phyloP scores from a whole-genome alignment of 192 early-diverging fungal genomes.

The Backusella sp. region DNA sequence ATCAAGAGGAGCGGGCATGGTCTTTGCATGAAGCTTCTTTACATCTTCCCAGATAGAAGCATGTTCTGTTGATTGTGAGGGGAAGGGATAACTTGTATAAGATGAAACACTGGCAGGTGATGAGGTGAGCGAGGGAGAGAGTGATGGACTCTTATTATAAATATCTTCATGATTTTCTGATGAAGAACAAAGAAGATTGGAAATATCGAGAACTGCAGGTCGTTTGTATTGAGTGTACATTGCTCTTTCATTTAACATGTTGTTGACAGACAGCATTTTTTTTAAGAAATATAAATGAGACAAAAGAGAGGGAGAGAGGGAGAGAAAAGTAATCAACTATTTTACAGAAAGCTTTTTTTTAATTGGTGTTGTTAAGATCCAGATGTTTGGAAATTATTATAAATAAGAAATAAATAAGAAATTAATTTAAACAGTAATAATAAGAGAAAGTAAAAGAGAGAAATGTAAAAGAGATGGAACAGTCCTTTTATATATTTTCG shows the following conservation, averaged over 20 bases:
- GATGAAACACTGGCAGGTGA: conserved; percentile 28
- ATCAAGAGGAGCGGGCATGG: neutral
- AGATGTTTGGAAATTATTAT: neutral
- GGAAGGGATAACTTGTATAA: conserved; percentile 18
- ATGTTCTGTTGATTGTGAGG: neutral
- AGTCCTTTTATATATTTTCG: neutral
- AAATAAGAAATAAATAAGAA: neutral
- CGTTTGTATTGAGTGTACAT: conserved; percentile 14
- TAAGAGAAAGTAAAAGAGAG: neutral
- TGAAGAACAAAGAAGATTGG: conserved; percentile 24
- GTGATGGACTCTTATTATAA: conserved; percentile 17
- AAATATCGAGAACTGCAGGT: conserved; percentile 32
- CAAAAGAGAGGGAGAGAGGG: neutral
- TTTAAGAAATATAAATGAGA: neutral
- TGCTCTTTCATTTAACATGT: conserved; percentile 12
- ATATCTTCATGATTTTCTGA: conserved; percentile 1
- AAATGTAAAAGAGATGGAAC: neutral
- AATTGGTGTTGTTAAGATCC: neutral
- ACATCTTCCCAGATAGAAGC: neutral
- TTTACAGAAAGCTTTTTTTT: neutral
- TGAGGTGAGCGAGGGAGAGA: conserved; percentile 21
- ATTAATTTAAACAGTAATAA: neutral
- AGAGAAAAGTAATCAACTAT: neutral
- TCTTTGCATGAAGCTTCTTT: neutral
- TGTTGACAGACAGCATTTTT: conserved; percentile 19